phyloP scores from a whole-genome alignment of 2,329 filamentous ascomycete species.

The Geosmithia morbida region DNA sequence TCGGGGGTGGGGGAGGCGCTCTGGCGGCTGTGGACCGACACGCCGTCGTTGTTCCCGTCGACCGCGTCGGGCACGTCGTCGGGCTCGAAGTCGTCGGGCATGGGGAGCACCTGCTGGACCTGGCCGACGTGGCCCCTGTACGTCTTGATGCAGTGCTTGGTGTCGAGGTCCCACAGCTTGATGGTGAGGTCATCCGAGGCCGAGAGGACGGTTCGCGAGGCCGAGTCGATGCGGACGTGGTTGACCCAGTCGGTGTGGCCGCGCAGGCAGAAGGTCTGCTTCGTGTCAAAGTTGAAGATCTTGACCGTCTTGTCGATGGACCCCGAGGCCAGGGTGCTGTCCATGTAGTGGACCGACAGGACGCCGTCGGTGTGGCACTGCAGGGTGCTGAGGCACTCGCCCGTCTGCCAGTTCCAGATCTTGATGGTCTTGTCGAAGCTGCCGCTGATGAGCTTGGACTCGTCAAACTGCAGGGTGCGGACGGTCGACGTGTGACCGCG shows the following conservation, averaged over 20 bases:
- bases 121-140: constrained; percentile 90
- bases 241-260: constrained; percentile 96
- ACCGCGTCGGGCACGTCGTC: constrained; percentile 41
- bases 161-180: constrained; percentile 87
- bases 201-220: constrained; percentile 76
- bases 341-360: constrained; percentile 77
- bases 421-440: constrained; percentile 78
- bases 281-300: constrained; percentile 82
- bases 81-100: constrained; percentile 80
- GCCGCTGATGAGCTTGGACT: constrained; percentile 79
- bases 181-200: constrained; percentile 88
- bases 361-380: constrained; percentile 70
- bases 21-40: constrained; percentile 32
- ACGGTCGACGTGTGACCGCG: constrained; percentile 72
- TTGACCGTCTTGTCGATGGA: constrained; percentile 83
- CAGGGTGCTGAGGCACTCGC: constrained; percentile 71
- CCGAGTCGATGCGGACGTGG: constrained; percentile 73
- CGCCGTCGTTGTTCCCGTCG: constrained; percentile 35
- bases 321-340: constrained; percentile 71
- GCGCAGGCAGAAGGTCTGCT: constrained; percentile 62
- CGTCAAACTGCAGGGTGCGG: constrained; percentile 83
- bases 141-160: constrained; percentile 56
- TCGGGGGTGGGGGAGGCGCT: constrained; percentile 23
- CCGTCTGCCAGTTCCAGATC: constrained; percentile 95
- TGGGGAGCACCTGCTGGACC: constrained; percentile 77